phyloP scores from a whole-genome alignment of 495 filamentous ascomycete genomes.

The Hyaloscypha bicolor region DNA sequence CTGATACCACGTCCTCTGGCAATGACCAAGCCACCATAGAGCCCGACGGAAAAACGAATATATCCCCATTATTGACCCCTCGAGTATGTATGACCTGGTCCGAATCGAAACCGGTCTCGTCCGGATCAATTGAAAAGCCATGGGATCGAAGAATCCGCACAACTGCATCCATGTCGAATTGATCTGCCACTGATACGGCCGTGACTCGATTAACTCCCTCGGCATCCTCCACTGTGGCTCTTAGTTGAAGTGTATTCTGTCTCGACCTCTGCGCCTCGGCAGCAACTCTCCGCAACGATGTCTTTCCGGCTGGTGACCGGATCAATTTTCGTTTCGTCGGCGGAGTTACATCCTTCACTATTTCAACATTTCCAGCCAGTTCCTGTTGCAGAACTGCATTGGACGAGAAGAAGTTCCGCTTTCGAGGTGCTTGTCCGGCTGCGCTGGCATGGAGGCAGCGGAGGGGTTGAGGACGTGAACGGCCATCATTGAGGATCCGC shows the following conservation, averaged over 20 bases:
- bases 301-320: slow-evolving; percentile 52
- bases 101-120: slow-evolving; percentile 58
- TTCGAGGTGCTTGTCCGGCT: slow-evolving; percentile 38
- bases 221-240: slow-evolving; percentile 20
- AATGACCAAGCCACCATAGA: slow-evolving; percentile 93
- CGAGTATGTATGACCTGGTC: slow-evolving; percentile 62
- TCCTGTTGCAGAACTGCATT: slow-evolving; percentile 46
- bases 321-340: slow-evolving; percentile 47
- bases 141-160: slow-evolving; percentile 69
- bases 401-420: slow-evolving; percentile 54
- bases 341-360: slow-evolving; percentile 35
- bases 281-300: slow-evolving; percentile 58
- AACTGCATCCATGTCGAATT: slow-evolving; percentile 77
- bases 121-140: slow-evolving; percentile 67
- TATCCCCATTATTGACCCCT: slow-evolving; percentile 67
- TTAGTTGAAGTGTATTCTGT: slow-evolving; percentile 33
- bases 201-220: slow-evolving; percentile 62
- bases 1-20: slow-evolving; percentile 67
- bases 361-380: slow-evolving; percentile 27
- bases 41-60: slow-evolving; percentile 97
- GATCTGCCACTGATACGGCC: slow-evolving; percentile 83
- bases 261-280: slow-evolving; percentile 62
- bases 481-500: slow-evolving; percentile 16
- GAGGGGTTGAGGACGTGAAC: slow-evolving; percentile 5
- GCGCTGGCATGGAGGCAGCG: slow-evolving; percentile 45